Evolutionary conservation across 768 basidiomycete species (phyloP).

Genomic region (Wakefieldia striispora): DNA sequence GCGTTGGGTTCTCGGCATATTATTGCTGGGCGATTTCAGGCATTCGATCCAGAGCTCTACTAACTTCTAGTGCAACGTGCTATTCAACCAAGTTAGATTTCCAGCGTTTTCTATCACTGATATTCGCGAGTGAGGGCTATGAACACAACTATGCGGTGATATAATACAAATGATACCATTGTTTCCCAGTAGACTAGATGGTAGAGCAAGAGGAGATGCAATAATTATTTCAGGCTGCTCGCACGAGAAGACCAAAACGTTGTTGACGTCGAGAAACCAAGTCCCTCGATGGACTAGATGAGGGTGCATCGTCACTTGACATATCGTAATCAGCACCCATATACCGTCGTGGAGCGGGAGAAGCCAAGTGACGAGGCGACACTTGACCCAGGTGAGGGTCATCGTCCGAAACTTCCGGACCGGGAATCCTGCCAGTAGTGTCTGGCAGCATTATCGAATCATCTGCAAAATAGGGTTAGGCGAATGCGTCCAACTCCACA

Average conservation of each 20-base stretch:
- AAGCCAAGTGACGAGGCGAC: slow-evolving; percentile 66
- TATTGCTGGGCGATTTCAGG: no score
- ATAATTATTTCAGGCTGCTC: slow-evolving; percentile 6
- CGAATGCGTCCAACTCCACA: neutral
- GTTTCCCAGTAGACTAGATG: slow-evolving; percentile 16
- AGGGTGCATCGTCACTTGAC: slow-evolving; percentile 48
- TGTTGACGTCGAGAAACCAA: slow-evolving; percentile 40
- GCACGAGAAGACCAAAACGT: slow-evolving; percentile 24
- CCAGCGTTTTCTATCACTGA: slow-evolving; percentile 5
- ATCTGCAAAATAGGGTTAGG: slow-evolving; percentile 31
- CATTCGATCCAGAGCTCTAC: no score
- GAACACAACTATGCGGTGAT: slow-evolving; percentile 20
- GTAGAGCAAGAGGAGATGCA: slow-evolving; percentile 7
- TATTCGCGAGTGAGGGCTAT: slow-evolving; percentile 9
- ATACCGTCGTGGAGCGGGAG: slow-evolving; percentile 50
- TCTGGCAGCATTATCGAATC: slow-evolving; percentile 44
- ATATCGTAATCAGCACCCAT: slow-evolving; percentile 35
- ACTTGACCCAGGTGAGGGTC: slow-evolving; percentile 63
- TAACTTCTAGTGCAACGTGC: no score
- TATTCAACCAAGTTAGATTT: neutral
- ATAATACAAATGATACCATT: slow-evolving; percentile 27
- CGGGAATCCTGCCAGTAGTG: neutral
- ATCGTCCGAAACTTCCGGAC: slow-evolving; percentile 54
- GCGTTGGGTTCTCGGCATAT: no score
- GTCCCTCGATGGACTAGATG: slow-evolving; percentile 48